Base-by-base conservation (phyloP, 164 flowering plant species). In the Tetracentron sinense region DNA sequence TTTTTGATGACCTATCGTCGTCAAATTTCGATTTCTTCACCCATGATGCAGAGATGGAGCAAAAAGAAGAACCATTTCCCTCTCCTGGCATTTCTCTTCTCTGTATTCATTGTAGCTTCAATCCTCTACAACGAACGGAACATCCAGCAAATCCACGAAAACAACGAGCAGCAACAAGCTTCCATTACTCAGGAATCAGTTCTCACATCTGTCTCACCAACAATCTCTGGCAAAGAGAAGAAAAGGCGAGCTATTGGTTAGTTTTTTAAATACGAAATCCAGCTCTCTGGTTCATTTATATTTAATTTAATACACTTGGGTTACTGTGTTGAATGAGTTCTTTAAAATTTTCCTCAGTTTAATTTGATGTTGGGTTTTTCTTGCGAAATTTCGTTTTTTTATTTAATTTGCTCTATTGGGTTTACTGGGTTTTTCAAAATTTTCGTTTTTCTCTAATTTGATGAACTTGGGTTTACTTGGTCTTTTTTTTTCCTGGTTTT, bases 81-180 rank as follows among this genome's bases (percentile, higher is more conserved):
- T 21, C 52, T 80, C 5, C 25, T 85, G 0, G 83, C 69, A 3
- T 15, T 77, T 27, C 55, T 82, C 72, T 72, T 83, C 54, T 22
- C 75, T 38, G 54, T 70, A 27, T 76, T 82, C 55, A 58, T 84
- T 16, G 67, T 72, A 0, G 70, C 74, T 48, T 67, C 86, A 27
- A 75, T 81, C 57, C 66, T 87, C 58, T 77, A 78, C 73, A 78
- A 65, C 65, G 90, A 87, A 54, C 66, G 64, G 19, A 83, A 64
- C 65, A 78, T 83, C 65, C 80, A 66, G 2, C 70, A 53, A 58
- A 74, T 87, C 74, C 72, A 82, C 30, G 75, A 73, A 31, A 33
- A 51, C 60, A 65, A 68, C 54, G 71, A 74, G n/a, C 54, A 56
- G 7, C 68, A 49, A 65, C 55, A 66, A 54, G 59, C 62, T 57